Evolutionary conservation across 2,329 filamentous ascomycete genomes (phyloP), one percentile per base, ranked within the genome.

Genomic region (Chrysoporthe austroafricana): DNA sequence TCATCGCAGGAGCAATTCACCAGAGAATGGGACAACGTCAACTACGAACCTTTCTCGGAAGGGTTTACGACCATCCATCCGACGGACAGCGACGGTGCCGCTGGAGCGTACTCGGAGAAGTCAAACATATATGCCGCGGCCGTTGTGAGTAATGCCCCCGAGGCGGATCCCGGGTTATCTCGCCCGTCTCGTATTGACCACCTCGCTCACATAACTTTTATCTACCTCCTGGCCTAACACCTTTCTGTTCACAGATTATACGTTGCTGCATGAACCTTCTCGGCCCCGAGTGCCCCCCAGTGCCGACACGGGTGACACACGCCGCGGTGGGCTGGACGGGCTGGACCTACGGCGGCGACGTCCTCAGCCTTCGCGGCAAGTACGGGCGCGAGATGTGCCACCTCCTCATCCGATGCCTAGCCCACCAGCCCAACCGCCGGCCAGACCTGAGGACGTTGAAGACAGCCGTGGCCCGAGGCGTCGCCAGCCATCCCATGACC

Each of bases 31-130:
- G 66, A 67, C 42, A 13, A 48, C 1, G 62, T 64, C 26, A 61
- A 67, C 62, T 67, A 64, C 43, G 62, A 67, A 14, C 66, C 66
- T 18, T 67, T 46, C 26, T 61, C 57, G 2, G 66, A 67, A 59
- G 62, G 66, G 11, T 3, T 56, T n/a, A 64, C 66, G 5, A 32
- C 50, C 39, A 16, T 54, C 0, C 57, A 34, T 8, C 57, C 57
- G 4, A 50, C 26, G 26, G 52, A 62, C 4, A 63, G 66, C 8
- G 44, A 16, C 2, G 66, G 66, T 0, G 57, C 66, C 7, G 66
- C 62, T 2, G 66, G 62, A 0, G 36, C 26, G 0, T 67, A 8
- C 8, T 46, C 18, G 0, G 56, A 67, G 39, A 64, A 46, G 46
- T 60, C 61, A 44, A 67, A 67, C 26, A 61, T 67, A 1, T 67